Percentiles rank a stretch among this genome's conserved stretches.
phyloP scores from a whole-genome alignment of 192 early-diverging fungal species.

The Chytriomyces confervae region DNA sequence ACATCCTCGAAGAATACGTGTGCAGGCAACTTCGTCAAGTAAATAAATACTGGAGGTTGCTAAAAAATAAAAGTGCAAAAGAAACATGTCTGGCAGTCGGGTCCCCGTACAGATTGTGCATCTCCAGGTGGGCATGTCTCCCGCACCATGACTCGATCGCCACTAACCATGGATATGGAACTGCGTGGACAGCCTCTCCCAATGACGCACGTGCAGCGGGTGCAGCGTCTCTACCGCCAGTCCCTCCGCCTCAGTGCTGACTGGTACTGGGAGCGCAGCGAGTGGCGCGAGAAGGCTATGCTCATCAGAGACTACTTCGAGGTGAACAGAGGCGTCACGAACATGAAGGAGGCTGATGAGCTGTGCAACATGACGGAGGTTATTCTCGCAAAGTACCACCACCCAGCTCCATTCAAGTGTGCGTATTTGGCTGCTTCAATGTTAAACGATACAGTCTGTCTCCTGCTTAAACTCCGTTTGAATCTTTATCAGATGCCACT shows the following conservation, averaged over 20 bases:
- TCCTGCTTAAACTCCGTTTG: not conserved
- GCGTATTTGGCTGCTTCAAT: conserved; percentile 39
- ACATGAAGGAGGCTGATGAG: conserved; percentile 72
- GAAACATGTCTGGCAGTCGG: not conserved
- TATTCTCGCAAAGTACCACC: conserved; percentile 72
- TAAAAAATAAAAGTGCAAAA: not conserved
- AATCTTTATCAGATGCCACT: conserved; percentile 60
- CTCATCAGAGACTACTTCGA: conserved; percentile 88
- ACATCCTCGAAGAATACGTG: not conserved
- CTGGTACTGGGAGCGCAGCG: conserved; percentile 85
- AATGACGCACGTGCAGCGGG: conserved; percentile 34
- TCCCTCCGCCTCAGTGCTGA: conserved; percentile 81
- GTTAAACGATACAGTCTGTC: not conserved
- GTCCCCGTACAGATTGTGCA: conserved; percentile 16
- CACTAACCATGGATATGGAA: not conserved
- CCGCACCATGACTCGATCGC: not conserved
- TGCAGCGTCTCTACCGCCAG: conserved; percentile 83
- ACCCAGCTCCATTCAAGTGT: conserved; percentile 88
- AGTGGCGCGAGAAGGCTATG: conserved; percentile 81
- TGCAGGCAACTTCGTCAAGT: not conserved
- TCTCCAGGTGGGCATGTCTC: not conserved
- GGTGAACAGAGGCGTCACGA: conserved; percentile 73
- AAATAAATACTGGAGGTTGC: not conserved
- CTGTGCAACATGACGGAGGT: conserved; percentile 75
- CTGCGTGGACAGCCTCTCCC: not conserved